Percentiles rank a stretch among this genome's conserved stretches.
Evolutionary conservation across 495 filamentous ascomycete genomes (phyloP).

Genomic region (Parachaetomium inaequale): DNA sequence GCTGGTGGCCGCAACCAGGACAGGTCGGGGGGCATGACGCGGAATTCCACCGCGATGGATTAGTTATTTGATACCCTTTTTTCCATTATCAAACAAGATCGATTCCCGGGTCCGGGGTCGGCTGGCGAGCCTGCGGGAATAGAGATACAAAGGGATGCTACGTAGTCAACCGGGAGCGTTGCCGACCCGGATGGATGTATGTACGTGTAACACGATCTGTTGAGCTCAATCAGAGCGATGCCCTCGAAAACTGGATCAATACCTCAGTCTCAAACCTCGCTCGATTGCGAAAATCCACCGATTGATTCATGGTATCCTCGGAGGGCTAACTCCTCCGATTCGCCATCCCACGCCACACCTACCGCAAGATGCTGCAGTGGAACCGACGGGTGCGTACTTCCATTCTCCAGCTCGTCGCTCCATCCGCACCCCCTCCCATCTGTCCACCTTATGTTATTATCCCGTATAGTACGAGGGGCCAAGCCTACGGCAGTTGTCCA

Average conservation of each 20-base stretch:
- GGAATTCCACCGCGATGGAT: neutral
- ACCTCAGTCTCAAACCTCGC: too few relatives aligned
- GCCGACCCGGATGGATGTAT: too few relatives aligned
- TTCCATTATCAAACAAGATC: neutral
- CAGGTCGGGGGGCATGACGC: neutral
- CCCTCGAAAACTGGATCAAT: neutral
- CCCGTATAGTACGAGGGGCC: neutral
- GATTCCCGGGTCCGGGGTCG: too few relatives aligned
- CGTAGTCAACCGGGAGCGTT: too few relatives aligned
- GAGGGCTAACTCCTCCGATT: neutral
- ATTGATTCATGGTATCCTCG: neutral
- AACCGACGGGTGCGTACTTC: too few relatives aligned
- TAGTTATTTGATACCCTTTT: constrained; percentile 19
- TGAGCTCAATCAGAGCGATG: neutral
- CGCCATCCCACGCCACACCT: neutral
- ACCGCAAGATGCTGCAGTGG: neutral
- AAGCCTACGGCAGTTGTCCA: neutral
- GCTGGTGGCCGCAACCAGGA: neutral
- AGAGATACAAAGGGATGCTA: neutral
- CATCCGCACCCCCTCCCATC: neutral
- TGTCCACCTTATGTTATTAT: neutral
- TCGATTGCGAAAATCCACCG: neutral
- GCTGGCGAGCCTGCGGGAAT: neutral
- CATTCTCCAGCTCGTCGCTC: neutral
- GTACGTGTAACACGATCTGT: too few relatives aligned